Evolutionary conservation across 2,329 filamentous ascomycete genomes (phyloP), one percentile per base, ranked within the genome.

Genomic region (Cercospora sojina): DNA sequence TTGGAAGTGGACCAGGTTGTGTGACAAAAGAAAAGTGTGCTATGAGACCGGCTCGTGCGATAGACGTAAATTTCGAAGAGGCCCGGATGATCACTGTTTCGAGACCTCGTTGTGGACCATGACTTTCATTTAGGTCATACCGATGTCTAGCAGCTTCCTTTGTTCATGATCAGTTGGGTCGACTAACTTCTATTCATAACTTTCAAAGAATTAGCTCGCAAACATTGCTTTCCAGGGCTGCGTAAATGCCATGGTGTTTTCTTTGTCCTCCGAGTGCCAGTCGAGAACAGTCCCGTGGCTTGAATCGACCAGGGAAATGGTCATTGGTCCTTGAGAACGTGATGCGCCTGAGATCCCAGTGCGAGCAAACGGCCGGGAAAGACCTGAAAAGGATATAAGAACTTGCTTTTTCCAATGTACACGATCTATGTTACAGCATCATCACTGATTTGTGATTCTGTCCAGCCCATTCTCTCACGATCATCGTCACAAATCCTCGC

Each of bases 401-500:
- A 32, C 13, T 57, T 55, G 7, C 25, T 63, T 47, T 23, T 8
- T 32, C 16, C 27, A 53, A 12, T 25, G 13, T 53, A 62, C 43
- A 56, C 3, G n/a, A 63, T 43, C 47, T 47, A 56, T 57, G 60
- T 56, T 23, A 63, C 49, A 57, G 49, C 49, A 47, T 51, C 60
- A 20, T 29, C 29, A 41, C 31, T 56, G 12, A 29, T 32, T 9
- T 53, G 23, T 18, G 29, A 13, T 32, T 73, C 77, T 6, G 77
- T 75, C 74, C 77, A 82, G 0, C 80, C 79, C 71, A 81, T 67
- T 43, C 61, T 69, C 27, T 80, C 78, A 66, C 81, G 73, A 38
- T 78, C 71, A 64, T 82, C 80, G 69, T 81, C 78, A 61, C 78
- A 80, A 5, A 82, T 57, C 59, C 81, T 71, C 9, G 78, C 80